Base-by-base conservation (phyloP, 495 filamentous ascomycete species). In the Aspergillus bridgeri region DNA sequence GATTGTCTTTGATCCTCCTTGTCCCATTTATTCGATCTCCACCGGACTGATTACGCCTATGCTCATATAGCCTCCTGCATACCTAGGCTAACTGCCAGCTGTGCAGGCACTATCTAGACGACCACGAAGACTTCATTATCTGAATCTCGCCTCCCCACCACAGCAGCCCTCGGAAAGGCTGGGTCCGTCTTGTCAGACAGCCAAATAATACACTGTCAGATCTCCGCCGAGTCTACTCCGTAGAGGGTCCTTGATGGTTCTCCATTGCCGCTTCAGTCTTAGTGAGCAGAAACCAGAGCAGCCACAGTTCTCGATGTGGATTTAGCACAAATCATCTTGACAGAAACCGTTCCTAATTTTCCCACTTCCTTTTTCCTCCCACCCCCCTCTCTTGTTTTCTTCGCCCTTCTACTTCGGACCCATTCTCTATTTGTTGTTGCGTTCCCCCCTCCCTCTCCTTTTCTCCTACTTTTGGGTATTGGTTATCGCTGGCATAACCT, bases 191-290 rank as follows among this genome's bases (percentile, higher is more conserved):
- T 38, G 33, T 38, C 33, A 38, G 33, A 38, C 33, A 38, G 17
- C 21, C n/a, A 8, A 50, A 24, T 50, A 50, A 24, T 50, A 5
- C 8, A n/a, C 48, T 50, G 8, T n/a, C 22, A 50, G 48, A n/a
- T 21, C 23, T 25, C 21, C 45, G 27, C 38, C 51, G 20, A 44
- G 21, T 54, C 29, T 24, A n/a, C n/a, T n/a, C n/a, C n/a, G n/a
- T n/a, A 24, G 23, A 50, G 21, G 48, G 48, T 50, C 48, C 48
- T n/a, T 21, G 48, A 20, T 24, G 17, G n/a, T 50, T 58, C 49
- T 61, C 57, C 44, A 57, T 51, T 51, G 45, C 27, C 56, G 25
- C 24, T 53, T 42, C 52, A 17, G 46, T 53, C 48, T 25, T 50
- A 50, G 48, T 24, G 48, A 24, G 2, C 48, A n/a, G 19, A 24